Base-by-base conservation (phyloP, 176 grass and related monocot species). In the Zea luxurians region DNA sequence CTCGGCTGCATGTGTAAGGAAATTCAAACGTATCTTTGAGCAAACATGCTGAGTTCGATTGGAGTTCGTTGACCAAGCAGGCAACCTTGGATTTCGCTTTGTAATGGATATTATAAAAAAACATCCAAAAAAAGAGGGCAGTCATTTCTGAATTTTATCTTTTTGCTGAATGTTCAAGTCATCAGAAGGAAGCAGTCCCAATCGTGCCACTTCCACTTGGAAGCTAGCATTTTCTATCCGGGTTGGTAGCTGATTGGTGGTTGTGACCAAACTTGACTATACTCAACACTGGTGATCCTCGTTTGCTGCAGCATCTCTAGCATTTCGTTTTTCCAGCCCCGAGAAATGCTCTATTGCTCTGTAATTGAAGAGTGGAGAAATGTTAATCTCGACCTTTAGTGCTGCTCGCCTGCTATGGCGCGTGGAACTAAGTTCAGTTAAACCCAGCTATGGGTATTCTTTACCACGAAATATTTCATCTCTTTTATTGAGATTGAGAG, bases 1-100 rank as follows among this genome's bases (percentile, higher is more conserved):
- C 54, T 48, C 68, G 68, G 76, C 78, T 93, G 86, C 85, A 77
- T 81, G 74, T 93, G 43, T 90, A 93, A 37, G 27, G 68, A 64
- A 59, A 60, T 50, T 50, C 6, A 21, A 61, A 37, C 18, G 7
- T 40, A 48, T 72, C 21, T 53, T 66, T 59, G 6, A 41, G 9
- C 50, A 78, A 42, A 18, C 9, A 64, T 8, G 38, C 18, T 27
- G 57, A 35, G 17, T 10, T 53, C n/a, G 27, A 20, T 8, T 82
- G 40, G 21, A 10, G 5, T 82, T 66, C 13, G 55, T 49, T 83
- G 66, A 35, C 13, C 73, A 59, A 10, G 0, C 73, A 59, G 13
- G 1, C 37, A 55, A 38, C 62, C 71, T 15, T 44, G 18, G 42
- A 71, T 80, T 53, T 64, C 41, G 10, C 54, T 65, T 64, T 77